Evolutionary conservation across 805 yeast species (phyloP).

Genomic region (Kodamaea kaohsiungensis): DNA sequence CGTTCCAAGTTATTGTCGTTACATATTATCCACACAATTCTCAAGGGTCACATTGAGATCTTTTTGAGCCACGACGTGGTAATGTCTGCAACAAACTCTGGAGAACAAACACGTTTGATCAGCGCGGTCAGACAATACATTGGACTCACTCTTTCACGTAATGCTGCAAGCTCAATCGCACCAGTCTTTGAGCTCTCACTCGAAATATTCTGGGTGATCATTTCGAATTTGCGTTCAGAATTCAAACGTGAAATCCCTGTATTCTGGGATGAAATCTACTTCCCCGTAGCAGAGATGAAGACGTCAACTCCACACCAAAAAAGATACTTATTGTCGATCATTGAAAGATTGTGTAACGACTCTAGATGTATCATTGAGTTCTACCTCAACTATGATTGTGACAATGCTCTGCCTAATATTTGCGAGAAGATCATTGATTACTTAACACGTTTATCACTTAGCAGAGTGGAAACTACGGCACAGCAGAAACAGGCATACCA

Average conservation of each 20-base stretch:
- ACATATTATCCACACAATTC: conserved; percentile 82
- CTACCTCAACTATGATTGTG: conserved; percentile 95
- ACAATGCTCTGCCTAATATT: conserved; percentile 73
- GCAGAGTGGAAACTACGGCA: conserved; percentile 70
- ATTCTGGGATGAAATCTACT: conserved; percentile 86
- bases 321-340: conserved; percentile 76
- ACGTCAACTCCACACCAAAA: conserved; percentile 93
- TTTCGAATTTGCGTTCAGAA: conserved; percentile 79
- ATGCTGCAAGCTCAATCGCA: conserved; percentile 88
- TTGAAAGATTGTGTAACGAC: conserved; percentile 81
- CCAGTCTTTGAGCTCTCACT: conserved; percentile 90
- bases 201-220: conserved; percentile 89
- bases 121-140: conserved; percentile 83
- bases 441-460: conserved; percentile 68
- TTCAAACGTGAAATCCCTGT: conserved; percentile 94
- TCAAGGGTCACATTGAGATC: conserved; percentile 81
- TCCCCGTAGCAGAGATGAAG: conserved; percentile 90
- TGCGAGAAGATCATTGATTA: conserved; percentile 83
- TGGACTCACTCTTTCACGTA: conserved; percentile 79
- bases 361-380: conserved; percentile 90
- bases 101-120: conserved; percentile 61
- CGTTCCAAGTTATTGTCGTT: conserved; percentile 88
- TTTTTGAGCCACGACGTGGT: conserved; percentile 63
- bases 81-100: conserved; percentile 49
- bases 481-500: conserved; percentile 56